Evolutionary conservation across 179 eudicot genomes (phyloP).

Genomic region (Spergularia azorica): DNA sequence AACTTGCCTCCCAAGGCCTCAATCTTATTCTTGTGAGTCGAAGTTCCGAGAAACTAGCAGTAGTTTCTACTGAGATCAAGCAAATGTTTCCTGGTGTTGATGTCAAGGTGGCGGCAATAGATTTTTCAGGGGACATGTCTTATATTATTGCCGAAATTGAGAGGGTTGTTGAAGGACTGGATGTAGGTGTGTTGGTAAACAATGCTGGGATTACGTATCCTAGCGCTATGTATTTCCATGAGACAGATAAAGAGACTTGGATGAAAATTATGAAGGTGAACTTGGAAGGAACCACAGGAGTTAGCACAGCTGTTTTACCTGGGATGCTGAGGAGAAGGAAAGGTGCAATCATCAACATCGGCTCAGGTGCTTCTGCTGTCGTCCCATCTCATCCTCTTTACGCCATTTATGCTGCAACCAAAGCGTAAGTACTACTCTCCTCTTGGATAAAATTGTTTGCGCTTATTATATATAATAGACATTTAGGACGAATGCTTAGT

Average conservation of each 20-base stretch:
- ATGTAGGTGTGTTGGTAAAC: conserved; percentile 53
- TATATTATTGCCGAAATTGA: conserved; percentile 19
- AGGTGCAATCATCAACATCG: conserved; percentile 56
- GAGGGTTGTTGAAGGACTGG: conserved; percentile 43
- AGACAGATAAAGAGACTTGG: conserved; percentile 47
- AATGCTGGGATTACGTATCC: conserved; percentile 57
- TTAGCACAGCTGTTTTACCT: conserved; percentile 43
- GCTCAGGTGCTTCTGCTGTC: conserved; percentile 56
- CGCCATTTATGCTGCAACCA: conserved; percentile 63
- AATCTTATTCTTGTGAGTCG: conserved; percentile 52
- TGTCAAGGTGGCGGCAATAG: conserved; percentile 38
- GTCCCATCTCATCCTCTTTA: conserved; percentile 71
- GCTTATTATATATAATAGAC: background rate
- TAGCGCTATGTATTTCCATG: conserved; percentile 49
- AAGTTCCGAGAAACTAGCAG: conserved; percentile 33
- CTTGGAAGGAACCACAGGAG: conserved; percentile 42
- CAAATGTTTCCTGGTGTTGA: conserved; percentile 27
- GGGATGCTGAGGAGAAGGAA: conserved; percentile 46
- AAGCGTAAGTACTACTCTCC: conserved; percentile 42
- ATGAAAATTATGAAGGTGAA: conserved; percentile 51
- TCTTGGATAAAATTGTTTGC: background rate
- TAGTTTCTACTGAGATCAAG: conserved; percentile 35
- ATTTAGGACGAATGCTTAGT: no score
- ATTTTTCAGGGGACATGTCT: conserved; percentile 34
- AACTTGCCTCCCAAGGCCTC: conserved; percentile 53